Percentiles rank a stretch among this genome's conserved stretches.
phyloP scores from a whole-genome alignment of 1,284 basidiomycete species.

The Trichosporon asahii region DNA sequence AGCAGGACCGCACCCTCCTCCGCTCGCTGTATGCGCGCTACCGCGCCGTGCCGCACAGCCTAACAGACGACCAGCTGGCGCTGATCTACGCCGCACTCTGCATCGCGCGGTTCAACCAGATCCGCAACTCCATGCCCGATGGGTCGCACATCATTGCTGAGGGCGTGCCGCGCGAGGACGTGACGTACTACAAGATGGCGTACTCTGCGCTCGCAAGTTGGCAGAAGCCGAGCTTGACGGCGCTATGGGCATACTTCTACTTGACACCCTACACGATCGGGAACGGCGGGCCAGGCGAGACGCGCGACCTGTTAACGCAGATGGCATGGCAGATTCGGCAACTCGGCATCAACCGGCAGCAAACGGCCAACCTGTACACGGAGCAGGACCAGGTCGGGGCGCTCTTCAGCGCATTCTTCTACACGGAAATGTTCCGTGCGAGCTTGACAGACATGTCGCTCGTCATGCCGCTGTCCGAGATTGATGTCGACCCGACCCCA shows the following conservation, averaged over 20 bases:
- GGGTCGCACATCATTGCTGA: neutral
- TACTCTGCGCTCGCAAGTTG: constrained; percentile 25
- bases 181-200: constrained; percentile 34
- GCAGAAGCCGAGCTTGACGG: constrained; percentile 26
- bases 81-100: constrained; percentile 30
- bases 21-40: constrained; percentile 25
- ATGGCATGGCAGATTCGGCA: constrained; percentile 33
- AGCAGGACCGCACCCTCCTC: constrained; percentile 11
- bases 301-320: constrained; percentile 25
- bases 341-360: constrained; percentile 27
- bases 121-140: constrained; percentile 11
- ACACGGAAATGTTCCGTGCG: constrained; percentile 31
- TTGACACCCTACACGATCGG: constrained; percentile 26
- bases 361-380: constrained; percentile 27
- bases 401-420: constrained; percentile 29
- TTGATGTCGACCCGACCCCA: constrained; percentile 28
- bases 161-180: constrained; percentile 24
- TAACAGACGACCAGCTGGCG: constrained; percentile 28
- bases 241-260: constrained; percentile 32
- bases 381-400: constrained; percentile 26
- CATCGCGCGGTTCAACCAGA: constrained; percentile 21
- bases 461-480: constrained; percentile 25
- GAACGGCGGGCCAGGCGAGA: constrained; percentile 28
- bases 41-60: constrained; percentile 24
- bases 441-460: constrained; percentile 23